phyloP scores from a whole-genome alignment of 176 grass and related monocot species.

The Aegilops bicornis region DNA sequence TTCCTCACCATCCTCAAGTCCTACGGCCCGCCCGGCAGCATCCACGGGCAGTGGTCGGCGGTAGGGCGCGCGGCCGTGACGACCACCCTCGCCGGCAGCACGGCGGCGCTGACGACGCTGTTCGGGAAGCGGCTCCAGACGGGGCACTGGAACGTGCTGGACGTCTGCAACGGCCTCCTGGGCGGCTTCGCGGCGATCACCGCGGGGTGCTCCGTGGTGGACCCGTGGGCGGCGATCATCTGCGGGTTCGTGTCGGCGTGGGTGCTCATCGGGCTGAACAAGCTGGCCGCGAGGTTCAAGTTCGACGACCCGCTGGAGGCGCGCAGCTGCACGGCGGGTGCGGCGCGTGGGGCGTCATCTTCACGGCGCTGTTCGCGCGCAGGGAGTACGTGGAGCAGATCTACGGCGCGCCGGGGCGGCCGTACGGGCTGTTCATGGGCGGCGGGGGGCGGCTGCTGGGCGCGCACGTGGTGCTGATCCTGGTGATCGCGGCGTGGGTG shows the following conservation, averaged over 20 bases:
- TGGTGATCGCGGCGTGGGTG: conserved; percentile 63
- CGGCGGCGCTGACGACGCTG: conserved; percentile 64
- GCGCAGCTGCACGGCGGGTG: conserved; percentile 70
- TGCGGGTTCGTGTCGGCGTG: conserved; percentile 69
- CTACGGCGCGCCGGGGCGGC: conserved; percentile 27
- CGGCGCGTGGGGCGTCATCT: conserved; percentile 64
- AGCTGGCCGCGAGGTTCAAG: conserved; percentile 26
- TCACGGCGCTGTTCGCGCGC: conserved; percentile 62
- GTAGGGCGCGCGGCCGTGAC: conserved; percentile 70
- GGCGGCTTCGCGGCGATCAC: conserved; percentile 71
- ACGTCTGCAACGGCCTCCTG: conserved; percentile 76
- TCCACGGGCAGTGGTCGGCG: conserved; percentile 72
- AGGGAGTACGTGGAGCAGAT: conserved; percentile 56
- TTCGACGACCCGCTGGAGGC: conserved; percentile 72
- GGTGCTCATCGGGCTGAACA: conserved; percentile 70
- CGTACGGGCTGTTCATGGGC: conserved; percentile 64
- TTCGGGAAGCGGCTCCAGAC: conserved; percentile 62
- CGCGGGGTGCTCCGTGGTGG: conserved; percentile 53
- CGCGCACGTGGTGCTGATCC: conserved; percentile 39
- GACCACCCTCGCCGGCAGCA: conserved; percentile 67
- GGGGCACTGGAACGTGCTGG: conserved; percentile 70
- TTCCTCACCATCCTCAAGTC: conserved; percentile 60
- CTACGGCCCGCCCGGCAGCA: conserved; percentile 44
- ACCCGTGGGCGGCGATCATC: conserved; percentile 65
- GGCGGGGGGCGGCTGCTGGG: conserved; percentile 50